Base-by-base conservation (phyloP, 116 monocot genomes). In the Posidonia oceanica region DNA sequence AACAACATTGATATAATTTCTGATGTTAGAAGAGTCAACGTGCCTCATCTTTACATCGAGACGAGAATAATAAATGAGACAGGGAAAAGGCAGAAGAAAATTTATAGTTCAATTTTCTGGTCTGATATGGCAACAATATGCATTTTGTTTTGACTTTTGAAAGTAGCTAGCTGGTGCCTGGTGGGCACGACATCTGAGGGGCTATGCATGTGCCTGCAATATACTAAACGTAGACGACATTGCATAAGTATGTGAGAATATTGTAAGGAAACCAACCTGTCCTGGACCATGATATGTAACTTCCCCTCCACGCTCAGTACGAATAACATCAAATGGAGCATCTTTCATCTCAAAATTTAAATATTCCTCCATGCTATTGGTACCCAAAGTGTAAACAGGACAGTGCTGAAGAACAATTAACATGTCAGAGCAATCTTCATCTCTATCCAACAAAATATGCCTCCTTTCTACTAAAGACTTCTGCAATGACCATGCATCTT, bases 241-340 rank as follows among this genome's bases (percentile, higher is more conserved):
- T 48, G 40, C 48, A 53, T 14, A 52, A 68, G 14, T 53, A 68
- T 68, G 51, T 52, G 23, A 68, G 42, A 52, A 8, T 4, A 36
- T 55, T 14, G 36, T 7, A 39, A 39, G n/a, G 41, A 44, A 41
- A 64, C 52, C 3, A 63, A 95, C 95, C 86, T 95, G 95, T 61
- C 91, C 91, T 80, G 91, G 95, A n/a, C 91, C 95, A 80, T 88
- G 91, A 83, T 81, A 95, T 41, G 95, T 95, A 39, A 91, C 91
- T 69, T 96, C 95, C 5, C 91, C 91, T 61, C 91, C 95, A 59
- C 91, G 84, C 42, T 91, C 95, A 52, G 88, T 96, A n/a, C 84
- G 74, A 61, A 83, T 83, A 77, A 96, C 40, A 44, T 88, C 83
- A 78, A 78, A 84, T 21, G 95, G 95, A 63, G 95, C 60, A 74